Conservation (phyloP, 768 basidiomycete genomes). For the Hirschioporus abietinus region DNA sequence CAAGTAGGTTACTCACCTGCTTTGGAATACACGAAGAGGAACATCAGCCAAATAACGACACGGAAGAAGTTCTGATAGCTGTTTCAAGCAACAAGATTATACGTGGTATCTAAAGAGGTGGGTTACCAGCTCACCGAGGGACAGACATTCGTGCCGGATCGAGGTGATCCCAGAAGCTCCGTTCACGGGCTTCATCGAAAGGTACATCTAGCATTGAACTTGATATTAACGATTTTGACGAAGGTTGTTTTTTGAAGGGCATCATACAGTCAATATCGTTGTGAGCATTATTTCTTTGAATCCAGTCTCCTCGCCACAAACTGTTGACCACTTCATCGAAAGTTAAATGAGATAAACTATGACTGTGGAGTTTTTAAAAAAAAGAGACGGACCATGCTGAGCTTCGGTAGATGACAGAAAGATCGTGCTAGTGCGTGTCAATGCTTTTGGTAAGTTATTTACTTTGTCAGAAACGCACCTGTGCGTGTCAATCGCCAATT, state of each 20-base stretch:
- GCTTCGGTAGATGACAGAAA: conserved; percentile 84
- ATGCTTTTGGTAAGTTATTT: not conserved
- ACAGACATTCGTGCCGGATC: conserved; percentile 76
- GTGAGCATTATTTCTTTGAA: conserved; percentile 71
- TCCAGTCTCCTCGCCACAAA: conserved; percentile 77
- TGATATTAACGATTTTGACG: not conserved
- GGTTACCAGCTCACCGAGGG: conserved; percentile 45
- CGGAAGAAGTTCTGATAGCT: conserved; percentile 87
- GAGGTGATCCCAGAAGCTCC: conserved; percentile 63
- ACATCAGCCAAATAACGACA: conserved; percentile 70
- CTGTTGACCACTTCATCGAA: conserved; percentile 58
- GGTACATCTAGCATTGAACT: conserved; percentile 48
- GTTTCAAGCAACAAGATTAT: conserved; percentile 1
- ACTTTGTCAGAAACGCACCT: conserved; percentile 42
- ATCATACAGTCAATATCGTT: conserved; percentile 73
- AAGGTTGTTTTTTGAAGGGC: conserved; percentile 2
- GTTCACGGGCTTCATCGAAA: conserved; percentile 49
- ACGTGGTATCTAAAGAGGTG: not conserved
- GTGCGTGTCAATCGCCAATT: conserved; percentile 88
- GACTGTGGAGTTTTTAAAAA: not conserved
- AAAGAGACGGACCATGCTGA: conserved; percentile 55
- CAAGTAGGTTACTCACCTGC: conserved; percentile 47
- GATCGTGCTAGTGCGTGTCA: conserved; percentile 46
- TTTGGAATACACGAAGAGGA: conserved; percentile 77
- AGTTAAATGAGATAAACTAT: not conserved